Percentiles rank a stretch among this genome's conserved stretches.
Evolutionary conservation across 108 stramenopile genomes (phyloP).

Genomic region (Cyclotella kingstonii): DNA sequence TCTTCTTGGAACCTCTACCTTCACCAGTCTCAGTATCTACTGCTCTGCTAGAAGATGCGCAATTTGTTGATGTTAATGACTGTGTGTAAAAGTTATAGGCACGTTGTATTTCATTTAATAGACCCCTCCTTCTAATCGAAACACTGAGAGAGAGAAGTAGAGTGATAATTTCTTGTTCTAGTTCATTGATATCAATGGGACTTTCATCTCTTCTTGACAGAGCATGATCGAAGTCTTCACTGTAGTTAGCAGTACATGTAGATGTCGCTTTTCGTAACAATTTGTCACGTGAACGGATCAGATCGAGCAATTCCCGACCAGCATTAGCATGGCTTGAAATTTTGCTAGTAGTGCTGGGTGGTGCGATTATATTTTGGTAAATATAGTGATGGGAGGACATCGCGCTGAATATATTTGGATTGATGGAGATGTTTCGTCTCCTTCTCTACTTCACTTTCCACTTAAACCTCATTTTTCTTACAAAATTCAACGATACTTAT

Average conservation of each 20-base stretch:
- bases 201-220: not conserved
- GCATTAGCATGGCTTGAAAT: too few species aligned
- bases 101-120: conserved; percentile 1
- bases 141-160: not conserved
- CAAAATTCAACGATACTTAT: too few species aligned
- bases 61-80: not conserved
- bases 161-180: conserved; percentile 9
- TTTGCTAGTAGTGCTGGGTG: too few species aligned
- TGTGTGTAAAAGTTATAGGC: not conserved
- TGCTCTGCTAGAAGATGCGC: conserved; percentile 1
- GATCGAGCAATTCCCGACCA: conserved; percentile 18
- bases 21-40: not conserved
- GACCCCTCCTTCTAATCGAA: conserved; percentile 18
- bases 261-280: not conserved
- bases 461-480: too few species aligned
- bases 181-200: not conserved
- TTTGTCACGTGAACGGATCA: conserved; percentile 28
- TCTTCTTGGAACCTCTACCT: conserved; percentile 4
- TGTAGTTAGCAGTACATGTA: not conserved
- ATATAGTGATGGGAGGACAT: too few species aligned
- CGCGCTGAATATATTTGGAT: too few species aligned
- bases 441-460: too few species aligned
- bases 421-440: too few species aligned
- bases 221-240: not conserved
- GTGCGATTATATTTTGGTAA: too few species aligned